Evolutionary conservation across 768 basidiomycete species (phyloP).

Genomic region (Cystofilobasidium capitatum): DNA sequence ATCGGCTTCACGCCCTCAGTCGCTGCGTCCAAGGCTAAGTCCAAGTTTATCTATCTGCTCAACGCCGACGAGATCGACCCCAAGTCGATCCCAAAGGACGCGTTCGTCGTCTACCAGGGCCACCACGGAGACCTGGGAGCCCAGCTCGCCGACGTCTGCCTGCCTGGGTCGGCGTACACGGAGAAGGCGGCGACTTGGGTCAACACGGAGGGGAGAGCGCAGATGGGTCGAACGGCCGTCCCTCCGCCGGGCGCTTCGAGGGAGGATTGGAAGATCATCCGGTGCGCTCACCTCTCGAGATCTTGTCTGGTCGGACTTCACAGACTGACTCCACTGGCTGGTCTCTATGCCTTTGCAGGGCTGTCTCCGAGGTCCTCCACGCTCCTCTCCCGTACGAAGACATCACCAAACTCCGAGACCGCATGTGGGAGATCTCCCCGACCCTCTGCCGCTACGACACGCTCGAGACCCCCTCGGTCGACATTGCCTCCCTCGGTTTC

Average conservation of each 20-base stretch:
- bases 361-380: conserved; percentile 79
- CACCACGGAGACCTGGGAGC: conserved; percentile 97
- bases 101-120: conserved; percentile 97
- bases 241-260: conserved; percentile 86
- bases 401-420: conserved; percentile 67
- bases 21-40: conserved; percentile 59
- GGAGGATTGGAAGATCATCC: conserved; percentile 96
- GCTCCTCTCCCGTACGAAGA: conserved; percentile 80
- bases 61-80: conserved; percentile 92
- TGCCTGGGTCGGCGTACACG: conserved; percentile 88
- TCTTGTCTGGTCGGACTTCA: neutral
- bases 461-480: conserved; percentile 63
- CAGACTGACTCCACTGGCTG: neutral
- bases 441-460: conserved; percentile 74
- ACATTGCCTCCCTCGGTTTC: conserved; percentile 63
- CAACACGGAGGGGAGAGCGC: conserved; percentile 89
- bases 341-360: conserved; percentile 41
- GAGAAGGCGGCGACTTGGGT: conserved; percentile 88
- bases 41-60: conserved; percentile 93
- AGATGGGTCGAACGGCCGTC: conserved; percentile 83
- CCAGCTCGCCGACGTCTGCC: conserved; percentile 89
- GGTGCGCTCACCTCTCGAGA: conserved; percentile 44
- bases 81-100: conserved; percentile 72
- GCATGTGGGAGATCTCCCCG: conserved; percentile 95
- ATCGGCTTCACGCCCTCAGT: conserved; percentile 83